phyloP scores from a whole-genome alignment of 2,329 filamentous ascomycete genomes.

The Paramyrothecium sp. region DNA sequence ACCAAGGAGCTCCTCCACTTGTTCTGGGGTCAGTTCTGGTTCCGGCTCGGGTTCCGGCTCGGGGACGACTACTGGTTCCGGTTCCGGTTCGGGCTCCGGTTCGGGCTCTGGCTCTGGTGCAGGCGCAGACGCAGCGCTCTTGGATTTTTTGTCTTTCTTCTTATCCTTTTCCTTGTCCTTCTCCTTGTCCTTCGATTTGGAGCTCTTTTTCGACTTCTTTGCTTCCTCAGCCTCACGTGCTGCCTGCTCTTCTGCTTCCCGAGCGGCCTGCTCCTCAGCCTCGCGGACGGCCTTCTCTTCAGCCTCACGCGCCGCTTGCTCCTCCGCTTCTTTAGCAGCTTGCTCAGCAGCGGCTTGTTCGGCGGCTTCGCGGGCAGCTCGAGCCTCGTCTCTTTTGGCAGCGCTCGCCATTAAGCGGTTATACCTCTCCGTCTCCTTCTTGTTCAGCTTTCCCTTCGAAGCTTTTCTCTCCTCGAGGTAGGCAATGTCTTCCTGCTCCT shows the following conservation, averaged over 20 bases:
- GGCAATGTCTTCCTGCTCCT: constrained; percentile 23
- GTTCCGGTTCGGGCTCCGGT: constrained; percentile 8
- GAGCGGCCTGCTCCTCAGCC: constrained; percentile 15
- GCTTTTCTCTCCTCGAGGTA: constrained; percentile 32
- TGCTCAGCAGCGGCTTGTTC: constrained; percentile 17
- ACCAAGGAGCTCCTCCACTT: constrained; percentile 40
- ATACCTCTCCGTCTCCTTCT: constrained; percentile 26
- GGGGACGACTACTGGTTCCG: constrained; percentile 9
- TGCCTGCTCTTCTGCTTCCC: constrained; percentile 30
- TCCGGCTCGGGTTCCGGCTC: constrained; percentile 15
- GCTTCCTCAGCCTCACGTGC: constrained; percentile 35
- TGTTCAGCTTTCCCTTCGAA: constrained; percentile 24
- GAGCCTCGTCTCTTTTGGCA: constrained; percentile 15
- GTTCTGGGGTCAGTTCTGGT: constrained; percentile 36
- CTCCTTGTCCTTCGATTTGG: constrained; percentile 31
- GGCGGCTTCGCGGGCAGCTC: constrained; percentile 26
- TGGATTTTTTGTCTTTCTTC: constrained; percentile 20
- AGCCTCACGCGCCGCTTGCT: constrained; percentile 24
- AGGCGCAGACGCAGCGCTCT: constrained; percentile 14
- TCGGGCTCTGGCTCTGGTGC: constrained; percentile 4
- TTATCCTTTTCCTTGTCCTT: constrained; percentile 28
- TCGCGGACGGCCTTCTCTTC: constrained; percentile 23
- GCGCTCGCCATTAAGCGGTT: constrained; percentile 18
- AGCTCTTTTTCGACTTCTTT: constrained; percentile 42
- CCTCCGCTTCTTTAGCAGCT: constrained; percentile 16